Conservation (phyloP, 2,329 filamentous ascomycete genomes). For the Didymella glomerata region DNA sequence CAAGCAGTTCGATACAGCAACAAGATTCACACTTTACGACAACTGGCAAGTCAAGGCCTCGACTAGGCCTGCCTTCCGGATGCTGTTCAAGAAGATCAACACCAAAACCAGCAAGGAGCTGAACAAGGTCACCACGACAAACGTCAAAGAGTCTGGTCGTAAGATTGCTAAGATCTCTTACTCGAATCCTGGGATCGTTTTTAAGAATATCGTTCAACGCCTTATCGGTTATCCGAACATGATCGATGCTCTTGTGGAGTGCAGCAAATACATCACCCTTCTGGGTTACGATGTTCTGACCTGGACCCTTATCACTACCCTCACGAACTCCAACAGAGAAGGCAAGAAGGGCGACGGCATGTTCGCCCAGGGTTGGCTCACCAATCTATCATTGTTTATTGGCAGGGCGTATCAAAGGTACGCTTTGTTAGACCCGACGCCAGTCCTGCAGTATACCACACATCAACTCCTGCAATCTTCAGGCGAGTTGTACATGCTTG, state of each 20-base stretch:
- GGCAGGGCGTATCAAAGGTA: constrained; percentile 91
- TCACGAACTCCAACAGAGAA: constrained; percentile 65
- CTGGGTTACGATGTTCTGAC: constrained; percentile 92
- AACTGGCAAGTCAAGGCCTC: constrained; percentile 74
- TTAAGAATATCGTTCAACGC: constrained; percentile 86
- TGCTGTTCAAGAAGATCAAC: constrained; percentile 78
- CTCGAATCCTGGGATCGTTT: constrained; percentile 89
- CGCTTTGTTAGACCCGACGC: constrained; percentile 80
- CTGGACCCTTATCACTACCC: constrained; percentile 84
- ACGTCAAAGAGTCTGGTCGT: constrained; percentile 84
- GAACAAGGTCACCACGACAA: constrained; percentile 88
- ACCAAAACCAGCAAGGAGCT: constrained; percentile 85
- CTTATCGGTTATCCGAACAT: constrained; percentile 95
- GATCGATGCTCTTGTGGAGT: constrained; percentile 93
- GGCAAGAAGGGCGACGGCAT: constrained; percentile 71
- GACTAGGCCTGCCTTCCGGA: constrained; percentile 71
- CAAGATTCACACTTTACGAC: constrained; percentile 86
- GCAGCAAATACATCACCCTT: constrained; percentile 90
- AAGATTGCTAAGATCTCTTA: constrained; percentile 91
- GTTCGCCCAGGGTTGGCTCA: constrained; percentile 90
- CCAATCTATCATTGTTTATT: constrained; percentile 88
- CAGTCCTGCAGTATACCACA: constrained; percentile 88
- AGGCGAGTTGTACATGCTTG: constrained; percentile 91
- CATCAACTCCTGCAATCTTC: constrained; percentile 73
- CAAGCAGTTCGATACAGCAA: constrained; percentile 76